These are phyloP conservation scores for Coprinopsis strossmayeri DNA, from an alignment of 768 basidiomycete species.

Conservation along the genomic window DNA sequence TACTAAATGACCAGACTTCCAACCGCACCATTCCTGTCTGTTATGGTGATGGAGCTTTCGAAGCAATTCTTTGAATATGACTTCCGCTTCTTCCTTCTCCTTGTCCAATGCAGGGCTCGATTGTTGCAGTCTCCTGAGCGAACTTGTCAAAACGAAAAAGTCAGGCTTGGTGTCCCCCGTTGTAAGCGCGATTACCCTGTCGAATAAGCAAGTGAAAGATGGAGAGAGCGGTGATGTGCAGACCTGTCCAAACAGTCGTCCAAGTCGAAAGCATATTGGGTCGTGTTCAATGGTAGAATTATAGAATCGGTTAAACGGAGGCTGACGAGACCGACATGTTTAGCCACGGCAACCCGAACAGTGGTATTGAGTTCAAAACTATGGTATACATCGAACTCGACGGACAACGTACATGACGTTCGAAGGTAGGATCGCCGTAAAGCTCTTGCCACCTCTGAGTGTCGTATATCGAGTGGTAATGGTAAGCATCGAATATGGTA, in stretches of 20 bases:
- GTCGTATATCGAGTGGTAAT: slow-evolving; percentile 77
- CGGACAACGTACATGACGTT: slow-evolving; percentile 48
- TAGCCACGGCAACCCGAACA: slow-evolving; percentile 63
- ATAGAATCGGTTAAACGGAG: slow-evolving; percentile 54
- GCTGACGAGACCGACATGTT: slow-evolving; percentile 56
- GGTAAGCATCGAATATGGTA: slow-evolving; percentile 58
- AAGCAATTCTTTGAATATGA: slow-evolving; percentile 38
- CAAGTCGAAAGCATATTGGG: slow-evolving; percentile 62
- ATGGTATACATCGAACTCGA: not conserved
- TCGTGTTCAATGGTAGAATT: slow-evolving; percentile 66
- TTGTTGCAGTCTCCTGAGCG: slow-evolving; percentile 38
- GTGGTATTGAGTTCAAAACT: not conserved
- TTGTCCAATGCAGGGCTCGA: slow-evolving; percentile 49
- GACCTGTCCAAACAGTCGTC: slow-evolving; percentile 52
- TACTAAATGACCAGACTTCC: not conserved
- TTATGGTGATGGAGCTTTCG: slow-evolving; percentile 14
- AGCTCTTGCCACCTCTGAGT: slow-evolving; percentile 64
- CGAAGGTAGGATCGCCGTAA: slow-evolving; percentile 76
- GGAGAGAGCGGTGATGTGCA: too few species aligned
- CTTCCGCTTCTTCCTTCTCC: slow-evolving; percentile 49
- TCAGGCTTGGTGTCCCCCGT: slow-evolving; percentile 17
- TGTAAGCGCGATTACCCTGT: slow-evolving; percentile 45
- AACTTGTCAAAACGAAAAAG: slow-evolving; percentile 36
- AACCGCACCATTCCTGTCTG: not conserved
- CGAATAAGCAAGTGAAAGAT: not conserved